Conservation (phyloP, 805 yeast species). For the Soucietia sequanensis region DNA sequence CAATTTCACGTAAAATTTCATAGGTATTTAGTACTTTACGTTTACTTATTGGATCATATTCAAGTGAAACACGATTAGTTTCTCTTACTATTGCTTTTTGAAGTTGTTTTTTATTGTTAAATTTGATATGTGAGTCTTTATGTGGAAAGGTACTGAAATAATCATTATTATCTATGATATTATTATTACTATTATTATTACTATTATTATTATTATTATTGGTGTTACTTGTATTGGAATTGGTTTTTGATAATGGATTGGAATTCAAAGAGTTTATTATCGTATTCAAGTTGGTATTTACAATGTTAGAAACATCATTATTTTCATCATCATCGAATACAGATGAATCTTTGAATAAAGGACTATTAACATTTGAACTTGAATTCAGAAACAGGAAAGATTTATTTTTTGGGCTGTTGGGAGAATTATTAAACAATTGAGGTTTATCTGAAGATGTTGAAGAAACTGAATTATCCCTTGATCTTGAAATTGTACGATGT, state of each 20-base stretch:
- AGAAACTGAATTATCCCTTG: slow-evolving; percentile 11
- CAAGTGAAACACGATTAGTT: slow-evolving; percentile 73
- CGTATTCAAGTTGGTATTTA: no score
- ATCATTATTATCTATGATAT: no score
- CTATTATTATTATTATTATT: neutral
- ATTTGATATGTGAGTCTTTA: slow-evolving; percentile 9
- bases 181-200: neutral
- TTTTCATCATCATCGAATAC: neutral
- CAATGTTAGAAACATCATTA: no score
- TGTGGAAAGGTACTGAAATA: slow-evolving; percentile 2
- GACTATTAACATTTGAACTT: neutral
- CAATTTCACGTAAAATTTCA: slow-evolving; percentile 83
- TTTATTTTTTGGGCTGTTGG: slow-evolving; percentile 1
- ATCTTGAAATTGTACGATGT: slow-evolving; percentile 20
- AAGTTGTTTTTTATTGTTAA: slow-evolving; percentile 3
- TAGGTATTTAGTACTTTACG: slow-evolving; percentile 84
- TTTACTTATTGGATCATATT: slow-evolving; percentile 83
- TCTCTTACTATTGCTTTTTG: slow-evolving; percentile 61
- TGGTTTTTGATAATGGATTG: neutral
- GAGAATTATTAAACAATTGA: slow-evolving; percentile 1
- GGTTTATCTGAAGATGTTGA: slow-evolving; percentile 5
- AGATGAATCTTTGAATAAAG: neutral
- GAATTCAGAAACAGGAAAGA: neutral
- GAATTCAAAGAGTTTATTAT: neutral
- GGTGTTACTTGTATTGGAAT: neutral